Percentiles rank a stretch among this genome's conserved stretches.
These are phyloP conservation scores for Tulasnella calospora DNA, from an alignment of 768 basidiomycete genomes.

Conservation along the genomic window DNA sequence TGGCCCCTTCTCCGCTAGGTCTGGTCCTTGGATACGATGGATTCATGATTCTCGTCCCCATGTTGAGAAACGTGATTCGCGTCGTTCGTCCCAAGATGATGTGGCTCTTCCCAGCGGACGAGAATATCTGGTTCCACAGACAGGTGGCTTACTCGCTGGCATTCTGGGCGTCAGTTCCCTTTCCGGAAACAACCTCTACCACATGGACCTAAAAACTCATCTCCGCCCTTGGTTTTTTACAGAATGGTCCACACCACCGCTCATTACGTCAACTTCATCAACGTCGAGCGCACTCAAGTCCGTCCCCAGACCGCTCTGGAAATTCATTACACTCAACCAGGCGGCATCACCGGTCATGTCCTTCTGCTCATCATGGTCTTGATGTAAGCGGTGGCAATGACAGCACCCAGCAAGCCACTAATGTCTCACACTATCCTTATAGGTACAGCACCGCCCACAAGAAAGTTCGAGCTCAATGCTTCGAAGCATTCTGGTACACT, in stretches of 20 bases:
- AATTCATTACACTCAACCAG: conserved; percentile 84
- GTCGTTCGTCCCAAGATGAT: conserved; percentile 71
- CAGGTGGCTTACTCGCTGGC: conserved; percentile 93
- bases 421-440: conserved; percentile 11
- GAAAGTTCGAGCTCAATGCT: conserved; percentile 82
- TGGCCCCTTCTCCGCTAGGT: conserved; percentile 34
- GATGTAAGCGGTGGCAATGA: conserved; percentile 43
- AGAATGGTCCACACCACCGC: conserved; percentile 84
- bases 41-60: conserved; percentile 77
- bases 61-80: conserved; percentile 84
- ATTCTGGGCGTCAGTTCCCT: conserved; percentile 58
- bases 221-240: not conserved
- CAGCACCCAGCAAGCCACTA: not conserved
- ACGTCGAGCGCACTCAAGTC: conserved; percentile 83
- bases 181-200: not conserved
- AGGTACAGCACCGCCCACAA: conserved; percentile 79
- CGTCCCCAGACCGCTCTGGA: conserved; percentile 69
- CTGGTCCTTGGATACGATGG: conserved; percentile 85
- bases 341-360: conserved; percentile 92
- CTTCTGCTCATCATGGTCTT: conserved; percentile 92
- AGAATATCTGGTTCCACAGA: conserved; percentile 93
- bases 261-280: conserved; percentile 91
- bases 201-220: not conserved
- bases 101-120: conserved; percentile 88
- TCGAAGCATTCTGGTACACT: conserved; percentile 96